phyloP scores from a whole-genome alignment of 2,329 filamentous ascomycete genomes.

The Leptodontidium sp. region DNA sequence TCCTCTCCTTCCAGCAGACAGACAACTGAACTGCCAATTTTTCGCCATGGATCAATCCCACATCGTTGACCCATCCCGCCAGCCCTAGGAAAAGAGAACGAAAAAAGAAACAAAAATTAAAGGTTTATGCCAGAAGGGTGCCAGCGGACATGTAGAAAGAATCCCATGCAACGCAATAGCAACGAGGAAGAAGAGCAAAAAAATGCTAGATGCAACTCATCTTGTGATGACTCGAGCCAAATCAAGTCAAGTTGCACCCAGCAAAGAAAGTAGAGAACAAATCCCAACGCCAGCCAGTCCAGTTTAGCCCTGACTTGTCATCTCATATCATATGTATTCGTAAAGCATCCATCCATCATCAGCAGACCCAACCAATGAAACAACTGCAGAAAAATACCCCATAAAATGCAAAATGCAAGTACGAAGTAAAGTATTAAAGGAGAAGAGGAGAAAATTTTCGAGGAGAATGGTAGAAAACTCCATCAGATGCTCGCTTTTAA shows the following conservation, averaged over 20 bases:
- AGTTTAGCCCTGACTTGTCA: neutral
- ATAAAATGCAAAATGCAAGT: slow-evolving; percentile 24
- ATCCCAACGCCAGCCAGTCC: slow-evolving; percentile 8
- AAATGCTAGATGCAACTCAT: slow-evolving; percentile 1
- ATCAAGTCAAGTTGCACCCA: neutral
- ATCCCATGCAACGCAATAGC: no score
- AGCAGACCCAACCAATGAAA: neutral
- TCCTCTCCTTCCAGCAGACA: neutral
- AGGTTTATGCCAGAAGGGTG: no score
- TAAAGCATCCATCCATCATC: slow-evolving; percentile 11
- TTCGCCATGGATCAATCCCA: no score
- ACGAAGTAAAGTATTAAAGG: slow-evolving; percentile 7
- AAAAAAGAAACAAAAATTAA: no score
- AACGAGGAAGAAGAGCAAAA: neutral
- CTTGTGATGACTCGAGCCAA: neutral
- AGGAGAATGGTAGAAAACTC: slow-evolving; percentile 10
- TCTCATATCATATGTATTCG: slow-evolving; percentile 13
- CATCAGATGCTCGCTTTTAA: slow-evolving; percentile 18
- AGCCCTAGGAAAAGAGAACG: no score
- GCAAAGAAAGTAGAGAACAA: neutral
- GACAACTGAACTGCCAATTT: no score
- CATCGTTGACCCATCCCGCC: no score
- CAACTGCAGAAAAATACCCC: neutral
- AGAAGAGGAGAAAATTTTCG: slow-evolving; percentile 8
- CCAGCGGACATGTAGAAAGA: no score